These are phyloP conservation scores for Sherardia arvensis DNA, from an alignment of 257 asterid genomes.

Conservation along the genomic window DNA sequence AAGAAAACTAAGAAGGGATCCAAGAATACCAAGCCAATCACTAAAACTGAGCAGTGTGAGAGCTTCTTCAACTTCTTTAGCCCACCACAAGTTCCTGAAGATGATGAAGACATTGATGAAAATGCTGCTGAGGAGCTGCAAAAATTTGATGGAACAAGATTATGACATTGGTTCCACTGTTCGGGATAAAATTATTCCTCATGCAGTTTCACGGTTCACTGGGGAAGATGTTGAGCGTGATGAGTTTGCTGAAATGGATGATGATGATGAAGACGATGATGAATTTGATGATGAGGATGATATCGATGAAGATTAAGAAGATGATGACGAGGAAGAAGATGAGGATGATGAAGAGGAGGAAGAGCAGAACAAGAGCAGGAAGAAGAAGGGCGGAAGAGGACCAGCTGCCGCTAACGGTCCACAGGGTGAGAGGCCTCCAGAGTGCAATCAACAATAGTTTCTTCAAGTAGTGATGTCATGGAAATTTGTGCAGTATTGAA, in stretches of 20 bases:
- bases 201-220: slow-evolving; percentile 92
- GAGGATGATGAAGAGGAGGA: slow-evolving; percentile 44
- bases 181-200: slow-evolving; percentile 80
- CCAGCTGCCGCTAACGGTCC: slow-evolving; percentile 47
- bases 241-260: slow-evolving; percentile 47
- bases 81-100: slow-evolving; percentile 86
- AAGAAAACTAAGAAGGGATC: slow-evolving; percentile 91
- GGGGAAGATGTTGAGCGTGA: slow-evolving; percentile 77
- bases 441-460: slow-evolving; percentile 76
- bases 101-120: slow-evolving; percentile 73
- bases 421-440: slow-evolving; percentile 80
- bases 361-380: slow-evolving; percentile 36
- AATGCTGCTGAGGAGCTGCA: slow-evolving; percentile 84
- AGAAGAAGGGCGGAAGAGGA: slow-evolving; percentile 59
- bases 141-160: slow-evolving; percentile 80
- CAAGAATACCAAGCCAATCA: slow-evolving; percentile 57
- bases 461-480: not conserved
- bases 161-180: slow-evolving; percentile 79
- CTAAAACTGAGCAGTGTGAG: slow-evolving; percentile 73
- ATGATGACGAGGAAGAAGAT: slow-evolving; percentile 21
- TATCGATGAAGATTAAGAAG: slow-evolving; percentile 17
- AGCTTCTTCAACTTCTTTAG: slow-evolving; percentile 89
- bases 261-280: slow-evolving; percentile 29
- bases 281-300: slow-evolving; percentile 22
- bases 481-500: not conserved